Base-by-base conservation (phyloP, 306 rosid species). In the Pyrus betulifolia region DNA sequence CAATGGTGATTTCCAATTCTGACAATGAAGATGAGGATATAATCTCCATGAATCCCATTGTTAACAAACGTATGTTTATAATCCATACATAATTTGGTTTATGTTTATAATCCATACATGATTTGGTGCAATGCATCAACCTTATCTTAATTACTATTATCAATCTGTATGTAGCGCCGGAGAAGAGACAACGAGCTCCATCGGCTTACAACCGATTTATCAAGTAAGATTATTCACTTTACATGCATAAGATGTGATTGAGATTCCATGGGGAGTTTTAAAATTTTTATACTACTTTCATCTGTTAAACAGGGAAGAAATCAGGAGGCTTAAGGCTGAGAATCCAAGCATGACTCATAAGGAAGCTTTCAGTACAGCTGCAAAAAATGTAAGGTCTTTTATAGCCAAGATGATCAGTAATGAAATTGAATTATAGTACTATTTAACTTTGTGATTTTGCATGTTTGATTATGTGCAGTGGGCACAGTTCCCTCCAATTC, bases 121-220 rank as follows among this genome's bases (percentile, higher is more conserved):
- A 79, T 15, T 72, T 67, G 55, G 27, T 46, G 42, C 74, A 70
- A 33, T n/a, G 18, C 5, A 17, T 27, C 8, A 55, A 72, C 52
- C 15, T 31, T 31, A n/a, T 9, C 17, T 14, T 14, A 21, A 33
- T 8, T 35, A 76, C 30, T 59, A 4, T 60, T 68, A 1, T 7
- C 3, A 25, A 42, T 25, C 68, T 33, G 17, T 63, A 13, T 69
- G 55, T 22, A 92, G 98, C 97, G 49, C 97, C 98, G 18, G 97
- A 92, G 89, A 94, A 91, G 86, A 91, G 97, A 82, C 95, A 94
- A 73, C 54, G 98, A 90, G 90, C 97, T 71, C 98, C 98, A 12
- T 91, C 98, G 72, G 98, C 98, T 44, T 94, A 94, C 77, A 94
- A 94, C 85, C 83, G 87, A 51, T 92, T 94, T 87, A 92, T 94